Percentiles rank a stretch among this genome's conserved stretches.
Conservation (phyloP, 805 yeast genomes). For the Candida incommunis region DNA sequence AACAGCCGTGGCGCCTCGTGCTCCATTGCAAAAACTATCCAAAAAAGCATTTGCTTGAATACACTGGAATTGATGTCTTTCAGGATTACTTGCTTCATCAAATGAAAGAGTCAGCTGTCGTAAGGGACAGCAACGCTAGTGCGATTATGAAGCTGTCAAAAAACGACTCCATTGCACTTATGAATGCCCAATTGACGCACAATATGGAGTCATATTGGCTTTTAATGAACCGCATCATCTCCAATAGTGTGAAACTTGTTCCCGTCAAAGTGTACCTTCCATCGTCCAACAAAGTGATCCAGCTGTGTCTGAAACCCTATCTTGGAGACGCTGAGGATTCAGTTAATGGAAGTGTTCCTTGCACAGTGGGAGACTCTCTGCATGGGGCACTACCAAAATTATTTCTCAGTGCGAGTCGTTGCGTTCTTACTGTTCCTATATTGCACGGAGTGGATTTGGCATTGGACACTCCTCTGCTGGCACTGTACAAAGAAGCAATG, state of each 20-base stretch:
- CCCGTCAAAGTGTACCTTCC: conserved; percentile 24
- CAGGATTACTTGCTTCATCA: conserved; percentile 57
- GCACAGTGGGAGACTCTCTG: conserved; percentile 30
- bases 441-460: conserved; percentile 45
- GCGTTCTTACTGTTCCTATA: conserved; percentile 29
- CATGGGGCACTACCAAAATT: conserved; percentile 29
- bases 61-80: conserved; percentile 20
- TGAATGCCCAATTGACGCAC: conserved; percentile 25
- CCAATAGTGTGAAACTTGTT: conserved; percentile 10
- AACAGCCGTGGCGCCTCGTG: conserved; percentile 32
- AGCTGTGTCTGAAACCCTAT: conserved; percentile 17
- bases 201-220: conserved; percentile 17
- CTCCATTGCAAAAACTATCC: conserved; percentile 33
- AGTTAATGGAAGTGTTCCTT: too few relatives aligned
- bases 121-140: conserved; percentile 64
- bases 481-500: conserved; percentile 30
- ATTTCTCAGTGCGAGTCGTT: conserved; percentile 27
- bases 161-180: conserved; percentile 40
- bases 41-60: conserved; percentile 28
- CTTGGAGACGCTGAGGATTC: conserved; percentile 7
- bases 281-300: conserved; percentile 22
- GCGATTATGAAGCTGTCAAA: conserved; percentile 66
- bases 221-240: conserved; percentile 11
- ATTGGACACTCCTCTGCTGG: conserved; percentile 28
- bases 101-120: conserved; percentile 68